Percentiles rank a stretch among this genome's conserved stretches.
Evolutionary conservation across 352 stramenopile genomes (phyloP).

Genomic region (Pythium phragmiticola): DNA sequence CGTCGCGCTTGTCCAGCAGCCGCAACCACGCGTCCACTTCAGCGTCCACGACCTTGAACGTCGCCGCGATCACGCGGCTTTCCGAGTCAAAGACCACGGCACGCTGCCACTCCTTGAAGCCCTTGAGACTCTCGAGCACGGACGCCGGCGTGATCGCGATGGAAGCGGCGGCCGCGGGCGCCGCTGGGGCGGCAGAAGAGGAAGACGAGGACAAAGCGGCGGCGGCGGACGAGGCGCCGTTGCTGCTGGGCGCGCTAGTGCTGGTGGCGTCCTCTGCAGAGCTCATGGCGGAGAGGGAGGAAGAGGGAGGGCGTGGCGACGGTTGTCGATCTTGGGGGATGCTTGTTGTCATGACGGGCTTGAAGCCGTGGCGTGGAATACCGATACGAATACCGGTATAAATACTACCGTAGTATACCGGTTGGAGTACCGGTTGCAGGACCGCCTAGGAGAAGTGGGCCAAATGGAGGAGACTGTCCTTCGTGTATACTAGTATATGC

Average conservation of each 20-base stretch:
- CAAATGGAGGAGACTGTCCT: no score
- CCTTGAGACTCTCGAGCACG: conserved; percentile 53
- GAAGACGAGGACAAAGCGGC: conserved; percentile 22
- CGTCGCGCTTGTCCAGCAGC: conserved; percentile 79
- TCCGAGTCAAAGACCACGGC: conserved; percentile 59
- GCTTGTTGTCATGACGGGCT: neutral
- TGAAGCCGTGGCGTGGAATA: conserved; percentile 1
- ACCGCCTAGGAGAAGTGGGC: no score
- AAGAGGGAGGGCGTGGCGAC: neutral
- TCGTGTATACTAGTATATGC: no score
- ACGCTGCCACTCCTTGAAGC: conserved; percentile 69
- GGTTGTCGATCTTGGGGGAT: neutral
- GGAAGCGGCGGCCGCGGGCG: conserved; percentile 11
- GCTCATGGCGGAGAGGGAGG: conserved; percentile 8
- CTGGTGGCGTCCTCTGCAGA: neutral
- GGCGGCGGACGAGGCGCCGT: conserved; percentile 3
- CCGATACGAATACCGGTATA: neutral
- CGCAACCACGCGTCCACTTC: conserved; percentile 36
- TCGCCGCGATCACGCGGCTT: conserved; percentile 49
- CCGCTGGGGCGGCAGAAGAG: conserved; percentile 11
- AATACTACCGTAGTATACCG: neutral
- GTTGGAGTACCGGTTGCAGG: neutral
- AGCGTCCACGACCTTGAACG: conserved; percentile 59
- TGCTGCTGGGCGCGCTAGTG: conserved; percentile 15
- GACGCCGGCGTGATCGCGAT: conserved; percentile 30